Percentiles rank a stretch among this genome's conserved stretches.
Evolutionary conservation across 176 grass and related monocot genomes (phyloP).

Genomic region (Hordeum marinum): DNA sequence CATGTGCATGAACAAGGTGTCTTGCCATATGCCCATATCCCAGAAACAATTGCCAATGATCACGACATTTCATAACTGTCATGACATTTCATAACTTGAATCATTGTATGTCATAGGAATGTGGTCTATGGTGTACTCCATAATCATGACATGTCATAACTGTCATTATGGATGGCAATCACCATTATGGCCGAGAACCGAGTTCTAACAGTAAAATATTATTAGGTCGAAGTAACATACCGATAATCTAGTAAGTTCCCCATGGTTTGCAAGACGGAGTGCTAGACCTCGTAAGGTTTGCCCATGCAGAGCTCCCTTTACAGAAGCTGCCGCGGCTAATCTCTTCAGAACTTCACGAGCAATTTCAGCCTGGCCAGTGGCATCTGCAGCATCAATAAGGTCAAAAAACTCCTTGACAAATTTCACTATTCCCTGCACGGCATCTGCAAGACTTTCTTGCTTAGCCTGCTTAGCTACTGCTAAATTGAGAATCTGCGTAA

Average conservation of each 20-base stretch:
- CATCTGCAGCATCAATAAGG: conserved; percentile 98
- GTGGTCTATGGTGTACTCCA: not conserved
- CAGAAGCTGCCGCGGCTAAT: conserved; percentile 90
- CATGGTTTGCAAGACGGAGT: conserved; percentile 95
- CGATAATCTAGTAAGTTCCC: conserved; percentile 92
- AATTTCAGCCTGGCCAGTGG: conserved; percentile 90
- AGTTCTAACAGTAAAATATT: conserved; percentile 18
- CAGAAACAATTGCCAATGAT: not conserved
- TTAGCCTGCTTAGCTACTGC: conserved; percentile 89
- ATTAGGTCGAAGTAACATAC: conserved; percentile 49
- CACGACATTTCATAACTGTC: too few relatives aligned
- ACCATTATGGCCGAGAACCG: conserved; percentile 3
- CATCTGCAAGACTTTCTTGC: conserved; percentile 94
- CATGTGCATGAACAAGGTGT: conserved; percentile 1
- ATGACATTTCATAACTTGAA: too few relatives aligned
- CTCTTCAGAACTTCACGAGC: conserved; percentile 93
- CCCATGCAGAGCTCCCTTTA: conserved; percentile 93
- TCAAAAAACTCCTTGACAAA: conserved; percentile 97
- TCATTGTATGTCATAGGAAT: not conserved
- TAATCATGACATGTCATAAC: not conserved
- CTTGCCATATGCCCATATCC: not conserved
- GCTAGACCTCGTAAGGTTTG: conserved; percentile 84
- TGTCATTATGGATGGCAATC: not conserved
- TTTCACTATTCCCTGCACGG: conserved; percentile 96
- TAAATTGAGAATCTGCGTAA: conserved; percentile 95